Percentiles rank a stretch among this genome's conserved stretches.
phyloP scores from a whole-genome alignment of 1,284 basidiomycete genomes.

The Pseudozyma sp. region DNA sequence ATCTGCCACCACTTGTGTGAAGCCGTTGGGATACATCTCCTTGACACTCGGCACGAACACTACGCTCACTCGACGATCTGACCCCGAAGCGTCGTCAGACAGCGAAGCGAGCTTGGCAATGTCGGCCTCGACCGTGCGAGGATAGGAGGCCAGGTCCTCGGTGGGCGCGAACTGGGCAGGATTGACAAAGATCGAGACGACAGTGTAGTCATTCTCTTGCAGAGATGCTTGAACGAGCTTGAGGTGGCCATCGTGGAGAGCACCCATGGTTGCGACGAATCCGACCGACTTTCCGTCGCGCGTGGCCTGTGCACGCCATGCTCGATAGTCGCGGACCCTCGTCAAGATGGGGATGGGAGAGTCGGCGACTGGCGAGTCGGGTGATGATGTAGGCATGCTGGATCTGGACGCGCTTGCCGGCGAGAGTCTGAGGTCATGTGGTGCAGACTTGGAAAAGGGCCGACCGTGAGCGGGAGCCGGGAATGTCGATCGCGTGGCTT shows the following conservation, averaged over 20 bases:
- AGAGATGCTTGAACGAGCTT: slow-evolving; percentile 80
- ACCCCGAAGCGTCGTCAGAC: neutral
- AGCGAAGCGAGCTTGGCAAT: slow-evolving; percentile 52
- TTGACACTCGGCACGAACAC: slow-evolving; percentile 58
- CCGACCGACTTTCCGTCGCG: slow-evolving; percentile 74
- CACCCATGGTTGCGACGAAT: slow-evolving; percentile 97
- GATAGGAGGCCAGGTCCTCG: slow-evolving; percentile 91
- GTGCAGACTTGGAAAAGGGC: slow-evolving; percentile 2
- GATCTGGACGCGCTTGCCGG: slow-evolving; percentile 5
- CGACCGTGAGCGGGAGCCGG: slow-evolving; percentile 4
- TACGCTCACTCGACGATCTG: slow-evolving; percentile 28
- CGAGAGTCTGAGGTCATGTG: slow-evolving; percentile 1
- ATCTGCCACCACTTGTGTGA: slow-evolving; percentile 79
- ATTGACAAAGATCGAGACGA: slow-evolving; percentile 96
- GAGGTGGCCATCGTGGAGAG: slow-evolving; percentile 91
- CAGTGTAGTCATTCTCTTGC: slow-evolving; percentile 82
- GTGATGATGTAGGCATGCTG: slow-evolving; percentile 16
- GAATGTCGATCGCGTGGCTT: neutral
- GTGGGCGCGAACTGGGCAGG: slow-evolving; percentile 96
- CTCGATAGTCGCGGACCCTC: slow-evolving; percentile 77
- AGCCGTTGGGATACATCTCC: slow-evolving; percentile 82
- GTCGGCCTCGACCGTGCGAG: slow-evolving; percentile 75
- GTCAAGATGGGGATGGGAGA: slow-evolving; percentile 81
- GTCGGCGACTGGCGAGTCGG: slow-evolving; percentile 31
- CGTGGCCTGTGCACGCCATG: slow-evolving; percentile 79